Conservation (phyloP, 768 basidiomycete species). For the Lepiota brunneoincarnata region DNA sequence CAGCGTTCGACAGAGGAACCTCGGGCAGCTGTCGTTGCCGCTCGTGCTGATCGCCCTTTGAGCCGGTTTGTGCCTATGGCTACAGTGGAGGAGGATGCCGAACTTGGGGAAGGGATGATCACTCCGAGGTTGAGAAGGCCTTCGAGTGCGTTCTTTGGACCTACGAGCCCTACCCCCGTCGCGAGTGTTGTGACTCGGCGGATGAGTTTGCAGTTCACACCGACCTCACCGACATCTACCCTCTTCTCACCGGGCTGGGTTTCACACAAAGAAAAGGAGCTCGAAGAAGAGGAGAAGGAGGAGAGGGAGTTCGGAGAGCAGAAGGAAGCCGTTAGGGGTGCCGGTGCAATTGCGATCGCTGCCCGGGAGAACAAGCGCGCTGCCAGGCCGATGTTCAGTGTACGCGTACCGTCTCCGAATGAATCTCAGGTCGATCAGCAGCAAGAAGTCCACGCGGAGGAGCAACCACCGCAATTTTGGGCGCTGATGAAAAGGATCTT, state of each 20-base stretch:
- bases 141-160: constrained; percentile 22
- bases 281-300: constrained; percentile 17
- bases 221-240: constrained; percentile 43
- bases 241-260: constrained; percentile 15
- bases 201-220: constrained; percentile 64
- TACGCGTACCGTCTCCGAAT: constrained; percentile 10
- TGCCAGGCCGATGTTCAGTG: constrained; percentile 12
- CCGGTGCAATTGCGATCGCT: constrained; percentile 35
- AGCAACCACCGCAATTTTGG: constrained; percentile 36
- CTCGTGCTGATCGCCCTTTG: constrained; percentile 21
- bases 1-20: constrained; percentile 14
- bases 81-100: constrained; percentile 21
- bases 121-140: constrained; percentile 15
- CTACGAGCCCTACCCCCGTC: constrained; percentile 23
- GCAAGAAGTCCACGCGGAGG: constrained; percentile 12
- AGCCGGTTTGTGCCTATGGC: constrained; percentile 33
- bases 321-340: constrained; percentile 35
- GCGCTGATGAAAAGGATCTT: constrained; percentile 52
- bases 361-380: constrained; percentile 19
- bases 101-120: background rate
- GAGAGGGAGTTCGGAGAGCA: constrained; percentile 39
- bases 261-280: constrained; percentile 22
- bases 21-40: constrained; percentile 18
- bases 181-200: constrained; percentile 27
- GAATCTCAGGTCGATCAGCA: background rate